Base-by-base conservation (phyloP, 306 rosid genomes). In the Cucurbita pepo region DNA sequence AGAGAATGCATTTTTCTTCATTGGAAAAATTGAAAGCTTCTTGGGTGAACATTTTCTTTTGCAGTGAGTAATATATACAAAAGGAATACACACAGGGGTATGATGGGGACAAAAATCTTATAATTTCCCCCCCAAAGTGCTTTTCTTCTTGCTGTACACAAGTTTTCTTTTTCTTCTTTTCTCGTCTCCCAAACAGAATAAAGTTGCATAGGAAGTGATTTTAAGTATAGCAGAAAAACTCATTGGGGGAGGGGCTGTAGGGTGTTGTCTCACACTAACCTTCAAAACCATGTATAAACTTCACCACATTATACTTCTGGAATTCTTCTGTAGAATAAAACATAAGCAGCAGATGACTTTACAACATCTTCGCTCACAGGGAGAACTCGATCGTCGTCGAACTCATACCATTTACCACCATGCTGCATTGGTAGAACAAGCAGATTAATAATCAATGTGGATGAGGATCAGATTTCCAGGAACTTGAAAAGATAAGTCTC, bases 301-400 rank as follows among this genome's bases (percentile, higher is more conserved):
- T 51, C 52, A 70, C 72, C 78, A 48, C 77, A 48, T 56, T 82
- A 78, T 73, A 65, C 81, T 54, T 84, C 80, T 14, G 77, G 76
- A 60, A 83, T 79, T 85, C 89, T 90, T 77, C 80, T 79, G 83
- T 92, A 92, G 84, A 90, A 90, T 79, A 92, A 95, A 77, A 92
- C 90, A 77, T 92, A 90, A 2, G 97, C 97, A 55, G 96, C 92
- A 19, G 89, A 59, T 43, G 90, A 84, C 81, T 85, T 88, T 41
- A 88, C 73, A 61, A 41, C 69, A 16, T 88, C 92, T 58, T 83
- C 85, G 5, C 56, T 37, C n/a, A 79, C 77, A 30, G 81, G 69
- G 50, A 43, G 38, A 78, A 90, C 97, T 77, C 84, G 83, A 53
- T 76, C 85, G 75, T 92, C 97, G 71, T 92, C 91, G 60, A 92